phyloP scores from a whole-genome alignment of 192 early-diverging fungal species.

The Entophlyctis luteolus region DNA sequence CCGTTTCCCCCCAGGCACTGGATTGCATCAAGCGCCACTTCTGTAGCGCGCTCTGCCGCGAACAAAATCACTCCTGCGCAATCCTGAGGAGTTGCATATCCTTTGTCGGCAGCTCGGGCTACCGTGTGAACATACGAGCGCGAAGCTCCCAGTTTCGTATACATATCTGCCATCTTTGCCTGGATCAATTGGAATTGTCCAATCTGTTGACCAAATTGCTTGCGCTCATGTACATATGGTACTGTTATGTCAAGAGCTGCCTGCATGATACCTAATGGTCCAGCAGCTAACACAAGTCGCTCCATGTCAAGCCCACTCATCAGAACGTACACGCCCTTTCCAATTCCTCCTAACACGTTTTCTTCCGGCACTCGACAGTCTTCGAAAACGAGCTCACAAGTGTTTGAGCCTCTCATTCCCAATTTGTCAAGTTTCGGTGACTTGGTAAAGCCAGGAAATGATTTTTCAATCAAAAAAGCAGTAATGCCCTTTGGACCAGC shows the following conservation, averaged over 20 bases:
- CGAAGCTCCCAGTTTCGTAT: constrained; percentile 89
- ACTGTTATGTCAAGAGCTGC: constrained; percentile 72
- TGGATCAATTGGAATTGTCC: constrained; percentile 87
- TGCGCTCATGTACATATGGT: constrained; percentile 81
- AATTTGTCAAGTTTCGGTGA: constrained; percentile 90
- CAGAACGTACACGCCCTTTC: constrained; percentile 87
- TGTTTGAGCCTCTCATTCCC: constrained; percentile 95
- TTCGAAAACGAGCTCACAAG: constrained; percentile 92
- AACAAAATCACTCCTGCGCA: constrained; percentile 93
- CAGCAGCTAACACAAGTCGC: constrained; percentile 83
- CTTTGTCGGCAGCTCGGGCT: constrained; percentile 77
- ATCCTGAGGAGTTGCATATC: constrained; percentile 58
- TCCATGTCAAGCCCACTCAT: constrained; percentile 94
- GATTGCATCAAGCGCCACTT: constrained; percentile 86
- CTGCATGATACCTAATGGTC: constrained; percentile 91
- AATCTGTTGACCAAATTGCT: constrained; percentile 82
- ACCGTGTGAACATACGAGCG: constrained; percentile 88
- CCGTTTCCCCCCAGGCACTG: constrained; percentile 95
- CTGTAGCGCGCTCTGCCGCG: constrained; percentile 89
- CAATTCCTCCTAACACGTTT: constrained; percentile 81
- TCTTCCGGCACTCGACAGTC: constrained; percentile 84
- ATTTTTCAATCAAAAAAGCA: constrained; percentile 90
- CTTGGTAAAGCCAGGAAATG: constrained; percentile 77
- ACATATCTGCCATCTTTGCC: constrained; percentile 96
- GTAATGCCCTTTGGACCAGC: constrained; percentile 87